Conservation (phyloP, 106 monocot species). For the Platanthera zijinensis region DNA sequence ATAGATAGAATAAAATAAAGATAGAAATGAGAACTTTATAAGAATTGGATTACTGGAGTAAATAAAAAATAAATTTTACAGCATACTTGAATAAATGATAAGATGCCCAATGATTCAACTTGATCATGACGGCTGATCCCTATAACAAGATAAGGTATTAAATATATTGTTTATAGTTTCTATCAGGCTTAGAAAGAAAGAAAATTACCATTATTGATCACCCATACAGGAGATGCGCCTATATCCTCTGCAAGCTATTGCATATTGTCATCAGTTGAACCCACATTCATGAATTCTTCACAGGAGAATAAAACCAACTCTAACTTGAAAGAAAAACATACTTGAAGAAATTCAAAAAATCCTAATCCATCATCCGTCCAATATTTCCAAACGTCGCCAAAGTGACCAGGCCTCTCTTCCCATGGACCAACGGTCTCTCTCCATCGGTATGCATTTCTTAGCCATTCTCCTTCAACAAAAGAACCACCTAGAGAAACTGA, state of each 20-base stretch:
- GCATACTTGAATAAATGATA: conserved; percentile 73
- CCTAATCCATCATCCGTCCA: conserved; percentile 99
- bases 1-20: conserved; percentile 2
- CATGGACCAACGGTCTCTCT: conserved; percentile 81
- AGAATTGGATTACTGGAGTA: not conserved
- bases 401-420: conserved; percentile 98
- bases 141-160: conserved; percentile 16
- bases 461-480: conserved; percentile 91
- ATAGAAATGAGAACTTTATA: not conserved
- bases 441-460: conserved; percentile 95
- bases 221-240: conserved; percentile 65
- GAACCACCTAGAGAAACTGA: conserved; percentile 57
- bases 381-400: conserved; percentile 89
- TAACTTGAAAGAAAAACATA: conserved; percentile 11
- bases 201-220: conserved; percentile 62
- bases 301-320: not conserved
- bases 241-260: conserved; percentile 75
- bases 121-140: conserved; percentile 83
- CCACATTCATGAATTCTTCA: not conserved
- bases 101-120: conserved; percentile 52
- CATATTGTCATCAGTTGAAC: conserved; percentile 8
- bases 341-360: conserved; percentile 88
- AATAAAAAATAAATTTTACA: not conserved
- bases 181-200: not conserved
- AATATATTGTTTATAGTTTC: conserved; percentile 3